Percentiles rank a stretch among this genome's conserved stretches.
phyloP scores from a whole-genome alignment of 2,329 filamentous ascomycete species.

The Nannizzia gypsea region DNA sequence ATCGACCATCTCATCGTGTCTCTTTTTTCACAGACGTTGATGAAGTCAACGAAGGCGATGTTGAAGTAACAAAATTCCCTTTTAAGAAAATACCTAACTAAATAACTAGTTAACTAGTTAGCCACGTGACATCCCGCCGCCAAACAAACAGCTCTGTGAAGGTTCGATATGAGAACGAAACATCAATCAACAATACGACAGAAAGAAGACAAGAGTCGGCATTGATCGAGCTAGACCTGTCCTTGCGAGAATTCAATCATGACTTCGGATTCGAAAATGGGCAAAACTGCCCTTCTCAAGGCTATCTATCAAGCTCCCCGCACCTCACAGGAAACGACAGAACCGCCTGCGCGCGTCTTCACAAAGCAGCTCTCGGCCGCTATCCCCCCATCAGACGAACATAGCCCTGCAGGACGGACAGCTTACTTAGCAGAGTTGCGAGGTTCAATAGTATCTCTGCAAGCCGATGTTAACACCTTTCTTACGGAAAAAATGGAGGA shows the following conservation, averaged over 20 bases:
- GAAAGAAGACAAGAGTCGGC: no score
- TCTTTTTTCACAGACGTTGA: no score
- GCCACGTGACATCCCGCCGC: neutral
- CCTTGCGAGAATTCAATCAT: slow-evolving; percentile 2
- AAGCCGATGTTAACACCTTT: slow-evolving; percentile 47
- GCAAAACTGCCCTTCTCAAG: slow-evolving; percentile 12
- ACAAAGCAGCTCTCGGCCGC: slow-evolving; percentile 22
- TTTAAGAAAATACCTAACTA: no score
- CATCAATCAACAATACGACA: no score
- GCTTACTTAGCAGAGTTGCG: slow-evolving; percentile 44
- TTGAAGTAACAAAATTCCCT: neutral
- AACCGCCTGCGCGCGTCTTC: slow-evolving; percentile 20
- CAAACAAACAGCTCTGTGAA: neutral
- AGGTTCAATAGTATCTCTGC: slow-evolving; percentile 39
- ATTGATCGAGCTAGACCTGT: no score
- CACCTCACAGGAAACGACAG: slow-evolving; percentile 14
- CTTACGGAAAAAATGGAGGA: slow-evolving; percentile 52
- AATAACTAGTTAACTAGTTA: no score
- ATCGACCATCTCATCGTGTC: no score
- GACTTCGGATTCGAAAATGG: slow-evolving; percentile 12
- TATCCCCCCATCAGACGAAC: slow-evolving; percentile 6
- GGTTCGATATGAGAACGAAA: neutral
- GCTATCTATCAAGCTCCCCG: slow-evolving; percentile 19
- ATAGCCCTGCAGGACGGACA: slow-evolving; percentile 34
- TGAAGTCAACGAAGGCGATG: neutral